Evolutionary conservation across 1,284 basidiomycete species (phyloP).

Genomic region (Pseudozyma pruni): DNA sequence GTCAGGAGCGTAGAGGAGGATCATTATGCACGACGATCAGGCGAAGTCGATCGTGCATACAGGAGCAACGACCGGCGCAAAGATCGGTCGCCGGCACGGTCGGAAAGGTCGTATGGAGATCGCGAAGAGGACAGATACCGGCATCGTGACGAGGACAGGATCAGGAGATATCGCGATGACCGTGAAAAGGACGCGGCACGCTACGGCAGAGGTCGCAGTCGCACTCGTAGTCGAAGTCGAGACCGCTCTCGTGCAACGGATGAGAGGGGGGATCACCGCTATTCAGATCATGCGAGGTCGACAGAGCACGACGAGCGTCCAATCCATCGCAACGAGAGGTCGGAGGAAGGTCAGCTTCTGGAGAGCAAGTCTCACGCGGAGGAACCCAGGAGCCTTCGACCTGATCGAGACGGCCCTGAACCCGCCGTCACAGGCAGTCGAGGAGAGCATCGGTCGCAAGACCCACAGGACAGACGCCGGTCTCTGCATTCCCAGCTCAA

Average conservation of each 20-base stretch:
- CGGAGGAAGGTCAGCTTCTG: conserved; percentile 5
- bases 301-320: conserved; percentile 1
- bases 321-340: not conserved
- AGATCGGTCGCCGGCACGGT: conserved; percentile 6
- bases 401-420: not conserved
- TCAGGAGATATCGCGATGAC: not conserved
- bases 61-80: conserved; percentile 1
- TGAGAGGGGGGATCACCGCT: not conserved
- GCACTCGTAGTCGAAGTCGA: conserved; percentile 17
- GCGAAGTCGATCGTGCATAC: not conserved
- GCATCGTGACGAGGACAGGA: not conserved
- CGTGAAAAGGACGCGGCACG: conserved; percentile 1
- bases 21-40: not conserved
- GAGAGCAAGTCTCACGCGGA: conserved; percentile 6
- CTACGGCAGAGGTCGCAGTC: conserved; percentile 6
- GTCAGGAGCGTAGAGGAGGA: not conserved
- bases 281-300: not conserved
- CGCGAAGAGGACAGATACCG: conserved; percentile 2
- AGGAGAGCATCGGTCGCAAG: not conserved
- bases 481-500: not conserved
- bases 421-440: not conserved
- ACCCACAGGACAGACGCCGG: not conserved
- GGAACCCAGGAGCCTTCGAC: not conserved
- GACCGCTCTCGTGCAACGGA: conserved; percentile 5
- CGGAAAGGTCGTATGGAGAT: not conserved